Base-by-base conservation (phyloP, 768 basidiomycete genomes). In the Collybia nuda region DNA sequence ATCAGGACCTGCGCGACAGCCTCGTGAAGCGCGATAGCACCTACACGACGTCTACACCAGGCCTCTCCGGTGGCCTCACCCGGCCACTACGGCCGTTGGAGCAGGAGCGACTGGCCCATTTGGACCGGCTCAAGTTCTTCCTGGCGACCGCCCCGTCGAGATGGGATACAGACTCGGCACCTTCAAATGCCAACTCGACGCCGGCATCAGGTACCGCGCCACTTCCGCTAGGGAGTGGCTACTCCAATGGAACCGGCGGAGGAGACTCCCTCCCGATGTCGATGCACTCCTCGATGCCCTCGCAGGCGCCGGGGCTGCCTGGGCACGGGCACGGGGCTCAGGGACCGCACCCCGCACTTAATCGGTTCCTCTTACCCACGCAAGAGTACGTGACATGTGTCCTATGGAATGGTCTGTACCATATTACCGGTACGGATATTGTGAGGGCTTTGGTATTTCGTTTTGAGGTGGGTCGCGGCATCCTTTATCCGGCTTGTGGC, bases 371-470 rank as follows among this genome's bases (percentile, higher is more conserved):
- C 35, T 81, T 98, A 14, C 94, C 95, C 0, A 84, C 88, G 50
- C 85, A 89, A 44, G 94, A 91, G 66, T 88, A 85, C 60, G 90
- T 98, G 37, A 85, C 88, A 5, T 98, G 95, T 64, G 90, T 97
- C 8, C 78, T 92, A 15, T 98, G 95, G 95, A 84, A 85, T 44
- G 88, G 93, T 6, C 77, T 90, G 26, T 94, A 93, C 63, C 91
- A 96, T 63, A 92, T 98, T 69, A 96, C 94, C 2, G 95, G 95
- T 26, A 98, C 95, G 5, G 95, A 98, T 70, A 97, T 98, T 64
- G 94, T 98, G 24, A 81, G 95, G 56, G 92, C 93, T 3, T 76
- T 98, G 45, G 87, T 93, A n/a, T 96, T 97, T 67, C 82, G 94
- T 17, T 94, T 96, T 67, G 90, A 93, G 70, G 87, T 86, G 51